Evolutionary conservation across 805 yeast genomes (phyloP).

Genomic region (Pichia cabralensis): DNA sequence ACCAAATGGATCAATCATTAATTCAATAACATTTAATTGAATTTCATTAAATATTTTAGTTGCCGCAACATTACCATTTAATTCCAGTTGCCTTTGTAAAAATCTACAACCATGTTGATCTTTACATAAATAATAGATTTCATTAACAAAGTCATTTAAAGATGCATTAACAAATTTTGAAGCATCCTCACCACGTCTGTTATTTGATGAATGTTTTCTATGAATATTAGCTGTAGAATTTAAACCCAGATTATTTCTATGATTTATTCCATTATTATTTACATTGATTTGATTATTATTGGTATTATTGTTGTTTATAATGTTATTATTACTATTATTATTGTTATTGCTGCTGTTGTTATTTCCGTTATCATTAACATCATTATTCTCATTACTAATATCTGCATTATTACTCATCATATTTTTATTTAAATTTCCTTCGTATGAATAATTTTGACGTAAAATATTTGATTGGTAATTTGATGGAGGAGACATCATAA

Average conservation of each 20-base stretch:
- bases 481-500: not conserved
- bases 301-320: not conserved
- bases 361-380: not conserved
- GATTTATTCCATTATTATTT: not conserved
- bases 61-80: slow-evolving; percentile 50
- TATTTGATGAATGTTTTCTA: slow-evolving; percentile 26
- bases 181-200: slow-evolving; percentile 52
- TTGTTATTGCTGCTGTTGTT: slow-evolving; percentile 3
- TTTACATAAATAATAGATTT: slow-evolving; percentile 72
- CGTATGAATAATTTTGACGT: not conserved
- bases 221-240: slow-evolving; percentile 26
- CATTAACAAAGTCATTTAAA: slow-evolving; percentile 59
- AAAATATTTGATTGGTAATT: slow-evolving; percentile 1
- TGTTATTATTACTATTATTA: not conserved
- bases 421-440: too few species aligned
- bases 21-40: slow-evolving; percentile 63
- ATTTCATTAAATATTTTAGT: slow-evolving; percentile 76
- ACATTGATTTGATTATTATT: not conserved
- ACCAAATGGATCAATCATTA: slow-evolving; percentile 97
- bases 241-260: slow-evolving; percentile 14
- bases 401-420: too few species aligned
- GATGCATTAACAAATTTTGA: slow-evolving; percentile 58
- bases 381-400: not conserved
- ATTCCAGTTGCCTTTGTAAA: slow-evolving; percentile 77
- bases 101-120: slow-evolving; percentile 97